Percentiles rank a stretch among this genome's conserved stretches.
Conservation (phyloP, 2,329 filamentous ascomycete species). For the Colletotrichum horii region DNA sequence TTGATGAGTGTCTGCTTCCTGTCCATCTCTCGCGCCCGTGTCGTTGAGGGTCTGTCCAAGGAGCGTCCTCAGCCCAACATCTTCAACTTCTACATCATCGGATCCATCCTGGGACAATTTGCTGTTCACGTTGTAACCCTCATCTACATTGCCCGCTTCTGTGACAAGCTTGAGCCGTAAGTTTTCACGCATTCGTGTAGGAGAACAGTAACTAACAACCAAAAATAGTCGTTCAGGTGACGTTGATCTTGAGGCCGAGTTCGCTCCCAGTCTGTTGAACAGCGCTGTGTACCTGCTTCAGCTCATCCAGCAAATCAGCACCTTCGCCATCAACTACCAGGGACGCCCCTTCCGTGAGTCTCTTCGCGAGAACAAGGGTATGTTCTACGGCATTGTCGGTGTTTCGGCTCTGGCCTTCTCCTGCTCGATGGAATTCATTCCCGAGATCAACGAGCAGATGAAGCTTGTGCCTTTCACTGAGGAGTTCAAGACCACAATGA, state of each 20-base stretch:
- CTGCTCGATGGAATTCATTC: constrained; percentile 93
- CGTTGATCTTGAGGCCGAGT: constrained; percentile 93
- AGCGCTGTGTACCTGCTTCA: constrained; percentile 96
- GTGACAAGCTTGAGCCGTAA: constrained; percentile 85
- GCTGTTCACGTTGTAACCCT: constrained; percentile 93
- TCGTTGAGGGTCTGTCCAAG: constrained; percentile 93
- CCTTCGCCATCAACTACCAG: constrained; percentile 99
- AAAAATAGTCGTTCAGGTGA: constrained; percentile 53
- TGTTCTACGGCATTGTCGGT: constrained; percentile 96
- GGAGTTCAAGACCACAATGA: constrained; percentile 90
- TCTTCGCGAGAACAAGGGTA: constrained; percentile 93
- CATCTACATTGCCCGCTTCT: constrained; percentile 91
- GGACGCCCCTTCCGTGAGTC: constrained; percentile 96
- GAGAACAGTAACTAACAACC: constrained; percentile 31
- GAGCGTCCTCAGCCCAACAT: constrained; percentile 98
- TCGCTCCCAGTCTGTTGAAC: constrained; percentile 91
- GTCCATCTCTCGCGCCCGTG: constrained; percentile 96
- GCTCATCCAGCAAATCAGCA: constrained; percentile 98
- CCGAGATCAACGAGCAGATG: constrained; percentile 92
- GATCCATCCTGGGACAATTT: constrained; percentile 95
- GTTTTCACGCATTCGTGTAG: constrained; percentile 37
- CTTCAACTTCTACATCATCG: constrained; percentile 99
- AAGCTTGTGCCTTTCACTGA: constrained; percentile 87
- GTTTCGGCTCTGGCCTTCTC: constrained; percentile 91
- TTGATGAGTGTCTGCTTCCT: constrained; percentile 99